A percentile compares a stretch with the other conserved stretches of the same genome.
Evolutionary conservation across 352 stramenopile genomes (phyloP).

Genomic region (Pythium plurisporium): DNA sequence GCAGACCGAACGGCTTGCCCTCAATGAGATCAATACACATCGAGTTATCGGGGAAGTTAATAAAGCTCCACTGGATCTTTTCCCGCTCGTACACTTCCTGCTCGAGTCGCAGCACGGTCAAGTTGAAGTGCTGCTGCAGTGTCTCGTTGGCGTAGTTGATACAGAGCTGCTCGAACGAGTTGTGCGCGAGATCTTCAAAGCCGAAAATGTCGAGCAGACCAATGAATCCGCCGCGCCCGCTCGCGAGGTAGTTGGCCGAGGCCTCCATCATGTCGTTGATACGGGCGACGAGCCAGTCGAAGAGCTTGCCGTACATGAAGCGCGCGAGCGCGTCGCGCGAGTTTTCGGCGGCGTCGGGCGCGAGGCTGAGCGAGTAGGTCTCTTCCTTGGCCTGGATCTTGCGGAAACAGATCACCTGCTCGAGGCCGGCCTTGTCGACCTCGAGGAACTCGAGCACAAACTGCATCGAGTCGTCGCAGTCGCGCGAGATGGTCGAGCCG

Average conservation of each 20-base stretch:
- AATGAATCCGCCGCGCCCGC: slow-evolving; percentile 64
- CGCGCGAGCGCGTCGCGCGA: slow-evolving; percentile 93
- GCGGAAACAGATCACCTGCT: slow-evolving; percentile 88
- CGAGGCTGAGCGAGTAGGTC: slow-evolving; percentile 73
- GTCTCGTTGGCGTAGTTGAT: slow-evolving; percentile 91
- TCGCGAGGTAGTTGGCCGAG: slow-evolving; percentile 23
- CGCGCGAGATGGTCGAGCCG: slow-evolving; percentile 54
- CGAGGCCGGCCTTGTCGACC: slow-evolving; percentile 82
- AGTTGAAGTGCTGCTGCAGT: slow-evolving; percentile 90
- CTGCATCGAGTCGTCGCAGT: slow-evolving; percentile 55
- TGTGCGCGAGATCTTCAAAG: slow-evolving; percentile 88
- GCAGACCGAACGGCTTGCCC: slow-evolving; percentile 74
- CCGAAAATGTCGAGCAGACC: slow-evolving; percentile 92
- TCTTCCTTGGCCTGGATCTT: slow-evolving; percentile 94
- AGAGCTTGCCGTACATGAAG: slow-evolving; percentile 94
- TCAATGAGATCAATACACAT: slow-evolving; percentile 90
- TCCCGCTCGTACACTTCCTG: slow-evolving; percentile 88
- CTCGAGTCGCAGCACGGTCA: slow-evolving; percentile 83
- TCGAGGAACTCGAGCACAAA: slow-evolving; percentile 87
- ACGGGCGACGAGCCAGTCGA: slow-evolving; percentile 87
- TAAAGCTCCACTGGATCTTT: slow-evolving; percentile 85
- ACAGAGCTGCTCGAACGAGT: slow-evolving; percentile 89
- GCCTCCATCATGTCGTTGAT: slow-evolving; percentile 82
- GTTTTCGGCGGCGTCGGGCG: slow-evolving; percentile 77
- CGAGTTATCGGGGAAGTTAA: slow-evolving; percentile 89